Conservation (phyloP, 202 grass and related monocot genomes). For the Setaria viridis region DNA sequence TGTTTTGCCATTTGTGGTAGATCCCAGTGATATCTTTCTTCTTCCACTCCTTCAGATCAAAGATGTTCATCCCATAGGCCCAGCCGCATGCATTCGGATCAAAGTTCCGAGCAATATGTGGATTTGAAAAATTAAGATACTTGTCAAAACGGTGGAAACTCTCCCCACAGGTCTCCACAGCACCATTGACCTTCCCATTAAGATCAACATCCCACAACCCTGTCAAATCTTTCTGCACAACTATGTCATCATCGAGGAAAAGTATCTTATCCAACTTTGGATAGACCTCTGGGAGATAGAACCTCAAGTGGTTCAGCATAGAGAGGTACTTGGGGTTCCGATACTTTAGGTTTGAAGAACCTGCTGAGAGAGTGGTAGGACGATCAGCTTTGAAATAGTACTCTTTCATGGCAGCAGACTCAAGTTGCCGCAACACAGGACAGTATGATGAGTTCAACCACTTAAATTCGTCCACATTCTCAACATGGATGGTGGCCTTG, state of each 20-base stretch:
- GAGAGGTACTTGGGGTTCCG: conserved; percentile 98
- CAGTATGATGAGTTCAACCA: conserved; percentile 98
- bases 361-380: conserved; percentile 79
- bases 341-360: conserved; percentile 92
- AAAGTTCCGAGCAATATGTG: conserved; percentile 95
- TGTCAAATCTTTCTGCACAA: conserved; percentile 99
- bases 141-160: conserved; percentile 99
- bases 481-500: conserved; percentile 89
- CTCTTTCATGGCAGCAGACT: conserved; percentile 96
- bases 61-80: conserved; percentile 99
- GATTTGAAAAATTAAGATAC: conserved; percentile 99
- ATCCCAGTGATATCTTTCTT: conserved; percentile 99
- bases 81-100: conserved; percentile 98
- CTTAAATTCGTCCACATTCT: conserved; percentile 99
- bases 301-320: conserved; percentile 97
- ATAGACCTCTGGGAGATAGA: conserved; percentile 98
- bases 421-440: conserved; percentile 87
- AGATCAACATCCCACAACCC: conserved; percentile 95
- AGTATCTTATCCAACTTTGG: conserved; percentile 96
- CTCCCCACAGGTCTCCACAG: conserved; percentile 92
- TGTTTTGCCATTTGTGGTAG: conserved; percentile 97
- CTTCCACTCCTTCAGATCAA: conserved; percentile 95
- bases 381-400: conserved; percentile 99
- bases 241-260: conserved; percentile 99
- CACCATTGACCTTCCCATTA: conserved; percentile 95